These are phyloP conservation scores for Eudorina sp. DNA, from an alignment of 139 green algal species.

Conservation along the genomic window DNA sequence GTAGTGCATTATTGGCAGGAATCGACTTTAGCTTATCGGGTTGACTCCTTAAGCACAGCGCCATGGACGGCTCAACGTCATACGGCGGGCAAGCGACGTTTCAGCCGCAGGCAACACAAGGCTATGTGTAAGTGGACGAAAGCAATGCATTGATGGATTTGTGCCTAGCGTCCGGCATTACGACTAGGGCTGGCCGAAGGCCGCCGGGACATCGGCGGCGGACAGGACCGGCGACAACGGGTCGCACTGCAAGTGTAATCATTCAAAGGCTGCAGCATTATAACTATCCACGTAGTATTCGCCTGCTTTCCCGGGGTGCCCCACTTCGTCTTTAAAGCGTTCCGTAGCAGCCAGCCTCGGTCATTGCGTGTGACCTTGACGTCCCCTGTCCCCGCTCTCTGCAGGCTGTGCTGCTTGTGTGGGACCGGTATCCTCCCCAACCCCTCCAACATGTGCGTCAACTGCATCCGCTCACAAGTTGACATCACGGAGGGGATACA, in stretches of 20 bases:
- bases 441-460: slow-evolving; percentile 98
- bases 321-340: too few species aligned
- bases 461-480: slow-evolving; percentile 96
- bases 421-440: slow-evolving; percentile 92
- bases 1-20: too few species aligned
- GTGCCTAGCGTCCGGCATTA: neutral
- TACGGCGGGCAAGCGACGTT: slow-evolving; percentile 58
- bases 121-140: slow-evolving; percentile 80
- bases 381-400: too few species aligned
- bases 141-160: neutral
- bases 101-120: slow-evolving; percentile 72
- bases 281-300: too few species aligned
- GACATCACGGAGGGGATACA: slow-evolving; percentile 98
- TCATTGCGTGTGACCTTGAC: too few species aligned
- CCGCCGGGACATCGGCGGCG: neutral
- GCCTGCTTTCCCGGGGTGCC: too few species aligned
- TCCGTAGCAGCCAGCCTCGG: too few species aligned
- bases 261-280: too few species aligned
- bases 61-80: slow-evolving; percentile 17
- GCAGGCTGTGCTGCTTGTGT: slow-evolving; percentile 94
- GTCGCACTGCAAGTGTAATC: too few species aligned
- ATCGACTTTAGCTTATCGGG: too few species aligned
- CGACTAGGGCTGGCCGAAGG: neutral
- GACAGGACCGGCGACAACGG: too few species aligned
- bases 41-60: too few species aligned